phyloP scores from a whole-genome alignment of 495 filamentous ascomycete species.

The Halenospora varia region DNA sequence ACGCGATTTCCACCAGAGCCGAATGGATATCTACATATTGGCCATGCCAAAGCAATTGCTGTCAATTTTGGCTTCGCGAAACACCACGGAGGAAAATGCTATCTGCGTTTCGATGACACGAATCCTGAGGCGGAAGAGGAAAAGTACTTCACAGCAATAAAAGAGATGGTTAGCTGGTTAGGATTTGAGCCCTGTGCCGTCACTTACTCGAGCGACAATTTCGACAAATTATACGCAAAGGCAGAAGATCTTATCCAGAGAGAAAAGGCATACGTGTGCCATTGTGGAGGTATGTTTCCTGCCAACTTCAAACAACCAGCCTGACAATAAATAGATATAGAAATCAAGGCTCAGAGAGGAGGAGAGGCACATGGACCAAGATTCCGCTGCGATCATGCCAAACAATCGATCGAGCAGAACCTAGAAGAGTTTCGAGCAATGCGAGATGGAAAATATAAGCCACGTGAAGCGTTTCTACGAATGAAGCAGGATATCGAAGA shows the following conservation, averaged over 20 bases:
- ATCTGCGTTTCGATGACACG: conserved; percentile 59
- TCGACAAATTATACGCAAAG: conserved; percentile 79
- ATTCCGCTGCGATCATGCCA: conserved; percentile 74
- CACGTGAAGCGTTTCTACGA: conserved; percentile 79
- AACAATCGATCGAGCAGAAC: conserved; percentile 70
- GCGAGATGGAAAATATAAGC: conserved; percentile 86
- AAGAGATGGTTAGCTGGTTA: conserved; percentile 76
- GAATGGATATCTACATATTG: conserved; percentile 79
- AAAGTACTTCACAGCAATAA: conserved; percentile 71
- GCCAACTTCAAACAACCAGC: not conserved
- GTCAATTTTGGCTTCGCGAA: conserved; percentile 96
- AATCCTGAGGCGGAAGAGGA: conserved; percentile 83
- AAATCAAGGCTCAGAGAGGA: conserved; percentile 83
- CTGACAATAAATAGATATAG: conserved; percentile 40
- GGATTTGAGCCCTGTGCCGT: conserved; percentile 74
- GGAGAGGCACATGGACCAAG: conserved; percentile 54
- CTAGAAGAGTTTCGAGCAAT: conserved; percentile 82
- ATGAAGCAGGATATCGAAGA: conserved; percentile 77
- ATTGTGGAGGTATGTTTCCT: conserved; percentile 19
- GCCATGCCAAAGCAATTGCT: conserved; percentile 93
- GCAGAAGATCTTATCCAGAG: conserved; percentile 77
- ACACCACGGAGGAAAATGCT: conserved; percentile 70
- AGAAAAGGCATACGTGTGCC: conserved; percentile 73
- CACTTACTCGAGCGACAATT: conserved; percentile 75
- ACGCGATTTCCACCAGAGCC: conserved; percentile 95